These are phyloP conservation scores for Trichoderma sp. DNA, from an alignment of 2,329 filamentous ascomycete species.

Conservation along the genomic window DNA sequence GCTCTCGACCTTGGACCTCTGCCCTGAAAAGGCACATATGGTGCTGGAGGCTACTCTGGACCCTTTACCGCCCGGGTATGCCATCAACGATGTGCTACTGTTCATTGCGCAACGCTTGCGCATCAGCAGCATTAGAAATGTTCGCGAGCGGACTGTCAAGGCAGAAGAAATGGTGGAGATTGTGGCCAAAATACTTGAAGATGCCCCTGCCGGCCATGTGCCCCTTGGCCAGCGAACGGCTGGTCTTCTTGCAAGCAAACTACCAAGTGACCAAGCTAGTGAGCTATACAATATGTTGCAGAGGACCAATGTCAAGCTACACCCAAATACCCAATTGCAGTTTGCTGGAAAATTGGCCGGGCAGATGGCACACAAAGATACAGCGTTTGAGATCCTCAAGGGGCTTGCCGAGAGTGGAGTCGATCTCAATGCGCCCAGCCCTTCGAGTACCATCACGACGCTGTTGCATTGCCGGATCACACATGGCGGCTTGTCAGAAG, in stretches of 20 bases:
- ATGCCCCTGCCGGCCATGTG: conserved; percentile 35
- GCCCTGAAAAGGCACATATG: conserved; percentile 36
- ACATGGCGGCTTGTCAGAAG: conserved; percentile 28
- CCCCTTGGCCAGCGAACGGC: conserved; percentile 44
- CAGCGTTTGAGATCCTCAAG: conserved; percentile 46
- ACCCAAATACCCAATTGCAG: conserved; percentile 49
- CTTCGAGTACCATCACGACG: conserved; percentile 59
- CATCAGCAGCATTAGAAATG: conserved; percentile 26
- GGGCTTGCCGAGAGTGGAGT: conserved; percentile 41
- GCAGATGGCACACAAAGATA: conserved; percentile 42
- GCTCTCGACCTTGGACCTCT: conserved; percentile 39
- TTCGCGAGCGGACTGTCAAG: conserved; percentile 31
- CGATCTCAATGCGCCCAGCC: conserved; percentile 49
- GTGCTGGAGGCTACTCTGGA: conserved; percentile 44
- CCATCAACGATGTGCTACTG: conserved; percentile 41
- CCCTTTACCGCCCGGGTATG: conserved; percentile 41
- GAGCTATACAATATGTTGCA: conserved; percentile 42
- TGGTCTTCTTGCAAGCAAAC: conserved; percentile 36
- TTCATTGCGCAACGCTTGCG: conserved; percentile 35
- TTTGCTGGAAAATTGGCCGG: conserved; percentile 51
- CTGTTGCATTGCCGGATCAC: conserved; percentile 49
- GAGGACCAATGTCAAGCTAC: conserved; percentile 36
- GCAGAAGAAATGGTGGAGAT: conserved; percentile 38
- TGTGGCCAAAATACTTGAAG: conserved; percentile 35
- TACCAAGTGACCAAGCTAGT: conserved; percentile 37